phyloP scores from a whole-genome alignment of 2,329 filamentous ascomycete species.

The Alternaria sp. region DNA sequence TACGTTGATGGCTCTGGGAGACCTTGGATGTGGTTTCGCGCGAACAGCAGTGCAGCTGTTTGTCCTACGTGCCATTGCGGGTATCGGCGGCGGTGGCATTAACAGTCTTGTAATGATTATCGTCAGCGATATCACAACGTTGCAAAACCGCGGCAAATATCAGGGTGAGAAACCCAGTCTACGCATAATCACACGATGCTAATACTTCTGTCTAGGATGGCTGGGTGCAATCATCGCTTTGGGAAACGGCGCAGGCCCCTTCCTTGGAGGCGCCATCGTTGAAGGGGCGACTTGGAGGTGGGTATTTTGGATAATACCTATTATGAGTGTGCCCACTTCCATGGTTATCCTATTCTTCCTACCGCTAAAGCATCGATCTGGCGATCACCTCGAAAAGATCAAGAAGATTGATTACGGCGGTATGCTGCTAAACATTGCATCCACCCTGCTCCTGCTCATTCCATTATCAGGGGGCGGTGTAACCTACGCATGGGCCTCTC shows the following conservation, averaged over 20 bases:
- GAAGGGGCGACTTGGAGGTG: conserved; percentile 28
- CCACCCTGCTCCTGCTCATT: conserved; percentile 69
- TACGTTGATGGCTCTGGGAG: conserved; percentile 63
- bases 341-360: conserved; percentile 28
- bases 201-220: conserved; percentile 11
- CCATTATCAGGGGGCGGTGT: conserved; percentile 69
- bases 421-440: conserved; percentile 63
- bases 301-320: conserved; percentile 29
- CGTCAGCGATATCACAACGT: conserved; percentile 47
- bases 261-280: conserved; percentile 31
- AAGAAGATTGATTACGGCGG: conserved; percentile 69
- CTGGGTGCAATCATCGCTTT: conserved; percentile 30
- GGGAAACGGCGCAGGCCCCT: conserved; percentile 31
- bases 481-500: conserved; percentile 65
- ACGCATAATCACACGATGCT: not conserved
- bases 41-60: conserved; percentile 67
- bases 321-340: conserved; percentile 21
- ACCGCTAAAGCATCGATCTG: conserved; percentile 56
- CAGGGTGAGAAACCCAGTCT: conserved; percentile 32
- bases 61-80: conserved; percentile 66
- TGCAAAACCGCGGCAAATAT: conserved; percentile 48
- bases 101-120: conserved; percentile 52
- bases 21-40: conserved; percentile 67
- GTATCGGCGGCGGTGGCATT: conserved; percentile 69
- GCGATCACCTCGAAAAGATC: conserved; percentile 58